A percentile compares a stretch with the other conserved stretches of the same genome.
Evolutionary conservation across 108 stramenopile species (phyloP).

Genomic region (Schizochytrium sp.): DNA sequence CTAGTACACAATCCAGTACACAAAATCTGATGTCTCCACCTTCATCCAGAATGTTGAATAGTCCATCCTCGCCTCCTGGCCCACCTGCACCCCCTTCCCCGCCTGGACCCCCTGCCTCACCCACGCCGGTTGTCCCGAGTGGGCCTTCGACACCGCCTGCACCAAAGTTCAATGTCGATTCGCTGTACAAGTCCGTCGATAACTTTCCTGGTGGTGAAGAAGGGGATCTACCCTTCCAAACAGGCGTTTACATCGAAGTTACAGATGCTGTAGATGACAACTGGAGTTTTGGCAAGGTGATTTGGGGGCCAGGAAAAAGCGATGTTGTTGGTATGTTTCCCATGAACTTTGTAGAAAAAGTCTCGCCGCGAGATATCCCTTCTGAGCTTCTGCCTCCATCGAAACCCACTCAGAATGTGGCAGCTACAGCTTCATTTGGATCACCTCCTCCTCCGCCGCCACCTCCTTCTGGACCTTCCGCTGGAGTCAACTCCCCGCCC

Average conservation of each 20-base stretch:
- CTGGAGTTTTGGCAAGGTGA: not conserved
- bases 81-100: not conserved
- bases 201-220: constrained; percentile 41
- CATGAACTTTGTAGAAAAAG: constrained; percentile 52
- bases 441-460: constrained; percentile 54
- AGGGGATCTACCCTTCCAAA: constrained; percentile 13
- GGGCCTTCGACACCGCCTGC: not conserved
- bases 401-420: not conserved
- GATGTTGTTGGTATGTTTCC: constrained; percentile 18
- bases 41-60: too few species aligned
- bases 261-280: not conserved
- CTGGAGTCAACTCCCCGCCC: not conserved
- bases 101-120: not conserved
- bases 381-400: not conserved
- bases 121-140: not conserved
- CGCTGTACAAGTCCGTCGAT: constrained; percentile 5
- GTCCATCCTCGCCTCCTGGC: not conserved
- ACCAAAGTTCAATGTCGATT: not conserved
- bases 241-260: constrained; percentile 12
- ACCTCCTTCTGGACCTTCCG: not conserved
- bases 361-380: not conserved
- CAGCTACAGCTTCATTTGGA: not conserved
- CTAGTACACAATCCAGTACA: not conserved
- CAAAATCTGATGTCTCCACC: too few species aligned
- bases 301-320: not conserved